Conservation (phyloP, 225 moss, liverwort and hornwort genomes). For the Antitrichia curtipendula region DNA sequence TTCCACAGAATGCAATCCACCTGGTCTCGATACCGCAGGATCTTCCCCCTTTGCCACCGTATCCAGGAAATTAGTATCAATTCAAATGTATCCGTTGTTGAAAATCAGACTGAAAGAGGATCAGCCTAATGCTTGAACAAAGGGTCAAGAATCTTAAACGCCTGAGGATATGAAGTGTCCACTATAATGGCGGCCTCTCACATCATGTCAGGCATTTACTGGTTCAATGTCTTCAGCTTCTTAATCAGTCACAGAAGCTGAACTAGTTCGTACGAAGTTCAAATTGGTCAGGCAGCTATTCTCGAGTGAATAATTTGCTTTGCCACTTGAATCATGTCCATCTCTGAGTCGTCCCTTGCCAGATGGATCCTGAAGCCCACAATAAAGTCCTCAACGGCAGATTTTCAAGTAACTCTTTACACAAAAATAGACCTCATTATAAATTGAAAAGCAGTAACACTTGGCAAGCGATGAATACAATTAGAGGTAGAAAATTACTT, state of each 20-base stretch:
- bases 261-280: constrained; percentile 56
- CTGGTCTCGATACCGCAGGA: neutral
- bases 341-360: constrained; percentile 39
- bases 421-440: neutral
- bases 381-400: neutral
- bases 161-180: neutral
- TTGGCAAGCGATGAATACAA: neutral
- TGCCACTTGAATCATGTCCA: constrained; percentile 39
- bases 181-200: neutral
- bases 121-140: neutral
- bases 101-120: neutral
- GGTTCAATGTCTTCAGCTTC: neutral
- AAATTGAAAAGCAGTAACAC: neutral
- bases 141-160: neutral
- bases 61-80: neutral
- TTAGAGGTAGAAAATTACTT: constrained; percentile 22
- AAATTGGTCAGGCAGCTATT: constrained; percentile 67
- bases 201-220: neutral
- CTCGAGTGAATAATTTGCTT: constrained; percentile 56
- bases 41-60: neutral
- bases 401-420: neutral
- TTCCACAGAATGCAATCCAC: constrained; percentile 1
- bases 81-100: neutral
- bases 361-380: constrained; percentile 36
- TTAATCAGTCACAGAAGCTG: constrained; percentile 3